Evolutionary conservation across 2,329 filamentous ascomycete species (phyloP), one percentile per base, ranked within the genome.

Genomic region (Pestalotiopsis fici): DNA sequence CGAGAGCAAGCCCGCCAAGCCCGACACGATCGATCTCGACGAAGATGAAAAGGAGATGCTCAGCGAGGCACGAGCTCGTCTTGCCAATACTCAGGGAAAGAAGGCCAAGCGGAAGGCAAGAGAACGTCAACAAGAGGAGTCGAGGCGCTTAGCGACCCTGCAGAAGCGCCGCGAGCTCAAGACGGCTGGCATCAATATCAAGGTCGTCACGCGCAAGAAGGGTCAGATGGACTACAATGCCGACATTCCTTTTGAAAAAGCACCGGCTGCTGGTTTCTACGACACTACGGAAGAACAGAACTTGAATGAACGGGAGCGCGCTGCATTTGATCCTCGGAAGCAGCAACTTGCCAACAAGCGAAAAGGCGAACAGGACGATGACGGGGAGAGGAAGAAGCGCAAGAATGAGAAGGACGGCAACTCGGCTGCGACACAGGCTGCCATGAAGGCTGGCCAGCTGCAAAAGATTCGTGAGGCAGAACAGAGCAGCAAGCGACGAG

Each of bases 41-140:
- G 96, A 99, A 79, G 96, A 99, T 77, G 96, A 99, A 81, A 98
- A 99, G 84, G 96, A 99, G 81, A 99, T 99, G 96, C 82, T 99
- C 76, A 98, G 95, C 78, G 96, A 99, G 83, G 96, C 96, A 73
- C 93, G 96, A 77, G 96, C 96, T 66, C 94, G 96, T 82, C 84
- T 99, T 71, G 96, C 96, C 70, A 99, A 99, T 76, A 98, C 96
- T 12, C 96, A 98, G 81, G 96, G 96, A 78, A 99, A 99, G 83
- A 99, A 99, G 83, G 96, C 96, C 6, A 99, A 99, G 86, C 86
- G 96, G 73, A 99, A 99, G 86, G 96, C 96, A 39, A 89, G 96
- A 75, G 96, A 99, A 81, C 88, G 96, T 70, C 95, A 98, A 78
- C 87, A 99, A 73, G 96, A 99, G 78, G 95, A 98, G 82, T 97